Percentiles rank a stretch among this genome's conserved stretches.
phyloP scores from a whole-genome alignment of 2,329 filamentous ascomycete species.

The Aspergillus hortae region DNA sequence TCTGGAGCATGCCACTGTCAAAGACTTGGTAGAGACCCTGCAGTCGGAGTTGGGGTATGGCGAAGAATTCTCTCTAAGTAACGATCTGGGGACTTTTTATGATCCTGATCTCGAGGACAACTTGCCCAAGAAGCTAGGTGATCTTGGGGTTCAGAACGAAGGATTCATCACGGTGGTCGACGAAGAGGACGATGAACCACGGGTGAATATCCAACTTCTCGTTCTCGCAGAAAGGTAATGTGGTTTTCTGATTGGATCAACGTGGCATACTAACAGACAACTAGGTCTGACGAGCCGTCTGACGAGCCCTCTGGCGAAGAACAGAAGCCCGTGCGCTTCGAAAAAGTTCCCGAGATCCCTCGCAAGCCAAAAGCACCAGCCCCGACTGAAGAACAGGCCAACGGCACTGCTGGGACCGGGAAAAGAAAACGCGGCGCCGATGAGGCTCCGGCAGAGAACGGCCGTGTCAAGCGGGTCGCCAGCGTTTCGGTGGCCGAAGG shows the following conservation, averaged over 20 bases:
- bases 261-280: conserved; percentile 11
- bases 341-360: conserved; percentile 45
- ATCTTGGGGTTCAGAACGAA: conserved; percentile 70
- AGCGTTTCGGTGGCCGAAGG: conserved; percentile 39
- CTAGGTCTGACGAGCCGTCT: conserved; percentile 25
- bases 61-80: conserved; percentile 76
- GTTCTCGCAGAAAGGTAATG: conserved; percentile 39
- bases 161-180: conserved; percentile 81
- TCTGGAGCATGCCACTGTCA: conserved; percentile 67
- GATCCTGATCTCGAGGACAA: conserved; percentile 89
- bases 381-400: conserved; percentile 30
- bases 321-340: conserved; percentile 38
- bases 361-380: conserved; percentile 40
- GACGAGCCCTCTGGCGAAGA: conserved; percentile 30
- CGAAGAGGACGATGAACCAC: conserved; percentile 64
- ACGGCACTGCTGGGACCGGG: conserved; percentile 20
- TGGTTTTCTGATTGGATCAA: background rate
- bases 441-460: conserved; percentile 34
- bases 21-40: conserved; percentile 73
- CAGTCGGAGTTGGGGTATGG: conserved; percentile 69
- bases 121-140: conserved; percentile 70
- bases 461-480: conserved; percentile 42
- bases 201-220: conserved; percentile 72
- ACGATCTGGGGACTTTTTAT: conserved; percentile 73
- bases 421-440: conserved; percentile 47